phyloP scores from a whole-genome alignment of 345 rosid genomes.

The Populus simonii region DNA sequence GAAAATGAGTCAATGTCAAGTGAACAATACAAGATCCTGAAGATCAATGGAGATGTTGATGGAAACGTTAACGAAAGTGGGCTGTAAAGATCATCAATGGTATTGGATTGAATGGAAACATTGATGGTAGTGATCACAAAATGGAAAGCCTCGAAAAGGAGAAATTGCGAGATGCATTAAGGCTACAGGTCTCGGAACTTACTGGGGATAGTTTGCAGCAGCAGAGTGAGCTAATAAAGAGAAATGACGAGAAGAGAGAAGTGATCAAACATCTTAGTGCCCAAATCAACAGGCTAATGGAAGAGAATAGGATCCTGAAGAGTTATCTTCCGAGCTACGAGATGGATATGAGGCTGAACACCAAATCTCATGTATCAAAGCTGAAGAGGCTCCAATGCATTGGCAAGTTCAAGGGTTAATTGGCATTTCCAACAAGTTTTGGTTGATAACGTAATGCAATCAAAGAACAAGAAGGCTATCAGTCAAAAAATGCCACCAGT shows the following conservation, averaged over 20 bases:
- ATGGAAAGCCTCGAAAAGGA: slow-evolving; percentile 3
- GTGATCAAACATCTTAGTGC: slow-evolving; percentile 24
- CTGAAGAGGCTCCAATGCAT: slow-evolving; percentile 17
- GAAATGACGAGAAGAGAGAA: slow-evolving; percentile 32
- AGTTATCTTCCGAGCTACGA: slow-evolving; percentile 2
- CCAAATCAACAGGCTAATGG: slow-evolving; percentile 15
- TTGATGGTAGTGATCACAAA: neutral
- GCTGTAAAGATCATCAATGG: neutral
- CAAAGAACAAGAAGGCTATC: neutral
- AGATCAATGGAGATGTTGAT: neutral
- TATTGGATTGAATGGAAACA: neutral
- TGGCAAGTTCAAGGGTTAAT: neutral
- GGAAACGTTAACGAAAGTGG: neutral
- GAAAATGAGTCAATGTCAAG: neutral
- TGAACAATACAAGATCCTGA: neutral
- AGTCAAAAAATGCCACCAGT: neutral
- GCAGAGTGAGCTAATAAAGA: slow-evolving; percentile 27
- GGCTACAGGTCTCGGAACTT: slow-evolving; percentile 15
- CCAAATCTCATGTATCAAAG: slow-evolving; percentile 6
- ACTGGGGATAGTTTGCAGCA: slow-evolving; percentile 23
- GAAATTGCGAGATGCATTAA: slow-evolving; percentile 11
- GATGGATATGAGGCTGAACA: neutral
- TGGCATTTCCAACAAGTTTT: neutral
- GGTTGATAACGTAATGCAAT: neutral
- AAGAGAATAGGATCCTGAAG: slow-evolving; percentile 15